A percentile compares a stretch with the other conserved stretches of the same genome.
These are phyloP conservation scores for Pelargonium myrrhifolium DNA, from an alignment of 441 rosid genomes.

Conservation along the genomic window DNA sequence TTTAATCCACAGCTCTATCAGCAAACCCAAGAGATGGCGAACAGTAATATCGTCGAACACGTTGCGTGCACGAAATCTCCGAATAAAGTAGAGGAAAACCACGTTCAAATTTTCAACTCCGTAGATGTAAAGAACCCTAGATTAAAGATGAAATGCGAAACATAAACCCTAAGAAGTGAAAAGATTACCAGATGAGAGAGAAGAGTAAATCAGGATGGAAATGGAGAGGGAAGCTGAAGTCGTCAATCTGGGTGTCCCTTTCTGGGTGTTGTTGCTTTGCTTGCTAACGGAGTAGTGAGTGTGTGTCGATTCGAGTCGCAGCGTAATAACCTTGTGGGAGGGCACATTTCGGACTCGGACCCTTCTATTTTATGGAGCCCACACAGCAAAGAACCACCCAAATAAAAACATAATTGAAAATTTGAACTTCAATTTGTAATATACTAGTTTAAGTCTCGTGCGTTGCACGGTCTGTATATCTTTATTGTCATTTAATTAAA, in stretches of 20 bases:
- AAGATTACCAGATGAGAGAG: not conserved
- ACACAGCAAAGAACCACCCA: too few species aligned
- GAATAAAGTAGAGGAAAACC: not conserved
- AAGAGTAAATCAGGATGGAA: not conserved
- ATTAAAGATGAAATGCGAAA: not conserved
- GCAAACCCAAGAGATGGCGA: not conserved
- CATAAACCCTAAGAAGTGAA: not conserved
- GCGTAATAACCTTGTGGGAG: not conserved
- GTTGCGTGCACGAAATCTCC: conserved; percentile 1
- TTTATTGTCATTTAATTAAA: too few species aligned
- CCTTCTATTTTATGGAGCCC: too few species aligned
- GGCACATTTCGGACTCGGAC: too few species aligned
- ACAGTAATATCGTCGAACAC: conserved; percentile 17
- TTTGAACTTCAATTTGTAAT: too few species aligned
- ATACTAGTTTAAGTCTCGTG: too few species aligned
- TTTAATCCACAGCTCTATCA: not conserved
- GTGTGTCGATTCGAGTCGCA: not conserved
- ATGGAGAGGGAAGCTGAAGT: not conserved
- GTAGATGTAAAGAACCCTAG: not conserved
- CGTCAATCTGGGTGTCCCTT: not conserved
- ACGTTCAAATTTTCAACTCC: not conserved
- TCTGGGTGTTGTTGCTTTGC: too few species aligned
- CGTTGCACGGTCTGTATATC: too few species aligned
- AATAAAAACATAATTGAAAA: too few species aligned
- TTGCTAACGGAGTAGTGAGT: not conserved